phyloP scores from a whole-genome alignment of 78 protist species.

The Capsaspora owczarzaki region DNA sequence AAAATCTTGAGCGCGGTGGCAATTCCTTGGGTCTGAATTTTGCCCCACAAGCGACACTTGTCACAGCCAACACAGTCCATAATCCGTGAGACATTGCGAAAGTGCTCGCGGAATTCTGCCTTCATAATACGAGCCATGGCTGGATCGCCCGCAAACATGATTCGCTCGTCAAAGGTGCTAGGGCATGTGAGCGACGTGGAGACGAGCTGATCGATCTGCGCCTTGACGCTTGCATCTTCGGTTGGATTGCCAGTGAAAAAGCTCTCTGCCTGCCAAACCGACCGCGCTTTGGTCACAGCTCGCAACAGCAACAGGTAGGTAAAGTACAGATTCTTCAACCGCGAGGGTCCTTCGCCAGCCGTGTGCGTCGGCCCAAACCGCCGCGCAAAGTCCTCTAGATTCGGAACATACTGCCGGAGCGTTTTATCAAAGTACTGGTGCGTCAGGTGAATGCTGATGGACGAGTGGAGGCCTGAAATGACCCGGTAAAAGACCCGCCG shows the following conservation, averaged over 20 bases:
- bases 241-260: neutral
- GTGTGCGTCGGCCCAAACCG: constrained; percentile 15
- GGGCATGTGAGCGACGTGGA: neutral
- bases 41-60: constrained; percentile 61
- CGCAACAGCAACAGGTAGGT: constrained; percentile 21
- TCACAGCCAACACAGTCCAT: constrained; percentile 76
- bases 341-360: constrained; percentile 23
- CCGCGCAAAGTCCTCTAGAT: neutral
- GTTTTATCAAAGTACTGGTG: neutral
- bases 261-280: neutral
- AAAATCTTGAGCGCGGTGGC: constrained; percentile 62
- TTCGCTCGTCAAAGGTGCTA: neutral
- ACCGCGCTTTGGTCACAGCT: constrained; percentile 39
- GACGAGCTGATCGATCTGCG: too few species aligned
- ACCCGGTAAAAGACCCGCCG: constrained; percentile 53
- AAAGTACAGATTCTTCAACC: constrained; percentile 19
- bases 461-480: constrained; percentile 63
- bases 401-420: constrained; percentile 17
- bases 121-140: neutral
- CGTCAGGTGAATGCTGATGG: constrained; percentile 46
- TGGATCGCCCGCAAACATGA: neutral
- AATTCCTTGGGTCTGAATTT: constrained; percentile 41
- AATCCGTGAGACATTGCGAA: constrained; percentile 30
- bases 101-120: constrained; percentile 7
- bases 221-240: neutral